phyloP scores from a whole-genome alignment of 2,329 filamentous ascomycete genomes.

The Meredithiella fracta region DNA sequence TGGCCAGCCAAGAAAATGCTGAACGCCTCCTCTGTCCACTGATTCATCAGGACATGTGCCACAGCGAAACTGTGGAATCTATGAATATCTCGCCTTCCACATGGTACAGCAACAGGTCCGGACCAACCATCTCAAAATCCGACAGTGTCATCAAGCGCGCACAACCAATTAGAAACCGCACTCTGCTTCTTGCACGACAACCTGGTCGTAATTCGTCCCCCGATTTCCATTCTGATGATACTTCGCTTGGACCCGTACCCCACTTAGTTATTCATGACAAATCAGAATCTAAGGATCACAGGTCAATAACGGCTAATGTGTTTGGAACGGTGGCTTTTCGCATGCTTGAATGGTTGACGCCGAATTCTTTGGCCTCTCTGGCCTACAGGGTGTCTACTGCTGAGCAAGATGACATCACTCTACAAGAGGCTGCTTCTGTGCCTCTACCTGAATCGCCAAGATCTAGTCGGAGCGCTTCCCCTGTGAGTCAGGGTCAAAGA shows the following conservation, averaged over 20 bases:
- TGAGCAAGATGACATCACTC: conserved; percentile 12
- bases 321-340: conserved; percentile 51
- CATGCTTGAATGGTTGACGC: conserved; percentile 56
- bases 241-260: background rate
- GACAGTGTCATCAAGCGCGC: background rate
- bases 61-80: conserved; percentile 30
- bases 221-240: background rate
- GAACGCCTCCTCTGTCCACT: conserved; percentile 49
- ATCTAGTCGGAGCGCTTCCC: conserved; percentile 8
- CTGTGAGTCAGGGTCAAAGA: background rate
- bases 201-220: background rate
- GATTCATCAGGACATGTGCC: conserved; percentile 26
- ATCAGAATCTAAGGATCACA: conserved; percentile 36
- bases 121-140: background rate
- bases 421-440: conserved; percentile 11
- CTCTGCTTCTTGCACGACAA: background rate
- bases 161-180: background rate
- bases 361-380: conserved; percentile 21
- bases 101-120: conserved; percentile 11
- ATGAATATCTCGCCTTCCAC: conserved; percentile 26
- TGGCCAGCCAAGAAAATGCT: conserved; percentile 66
- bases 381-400: conserved; percentile 9
- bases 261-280: conserved; percentile 25
- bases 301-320: conserved; percentile 45
- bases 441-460: conserved; percentile 9